Base-by-base conservation (phyloP, 1,139 yeast genomes). In the Zhuliangozyma parablackwelliae region DNA sequence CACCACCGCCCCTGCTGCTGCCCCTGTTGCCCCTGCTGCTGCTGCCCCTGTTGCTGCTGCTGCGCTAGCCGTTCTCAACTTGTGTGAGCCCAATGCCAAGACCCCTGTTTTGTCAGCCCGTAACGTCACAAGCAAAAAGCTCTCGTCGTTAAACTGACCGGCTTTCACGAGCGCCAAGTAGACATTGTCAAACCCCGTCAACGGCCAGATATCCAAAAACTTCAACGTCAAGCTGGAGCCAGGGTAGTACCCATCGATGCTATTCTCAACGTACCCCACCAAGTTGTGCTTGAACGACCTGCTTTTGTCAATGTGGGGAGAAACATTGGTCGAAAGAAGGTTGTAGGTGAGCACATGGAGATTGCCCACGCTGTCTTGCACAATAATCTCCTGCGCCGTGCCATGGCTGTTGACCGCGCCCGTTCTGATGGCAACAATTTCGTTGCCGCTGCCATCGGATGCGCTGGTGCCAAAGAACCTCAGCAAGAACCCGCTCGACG, bases 51-150 rank as follows among this genome's bases (percentile, higher is more conserved):
- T n/a, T n/a, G n/a, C n/a, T n/a, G n/a, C n/a, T 49, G 3, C 64
- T 53, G 65, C 20, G 68, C 57, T 51, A 71, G 50, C 59, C 26
- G 53, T 48, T 12, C 57, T 56, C 12, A 68, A 56, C 40, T 54
- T 69, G 56, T 85, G 85, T 0, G 85, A 76, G 0, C 90, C 83
- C 39, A 75, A 67, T 2, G 83, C 66, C 34, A 74, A 59, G 5
- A 79, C 71, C 10, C 80, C 81, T 10, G 77, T 70, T 2, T 65
- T 54, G 35, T 77, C 74, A 33, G 78, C 71, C 42, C 73, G 71
- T 25, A 83, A 57, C 1, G 88, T 81, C 38, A 78, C 72, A 30
- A 84, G 58, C 41, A 81, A 69, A 38, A 65, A 55, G 31, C 48
- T 53, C 31, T 48, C 48, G 35, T 59, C 61, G 29, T 48, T 54